phyloP scores from a whole-genome alignment of 2,329 filamentous ascomycete species.

The Endothia cerciana region DNA sequence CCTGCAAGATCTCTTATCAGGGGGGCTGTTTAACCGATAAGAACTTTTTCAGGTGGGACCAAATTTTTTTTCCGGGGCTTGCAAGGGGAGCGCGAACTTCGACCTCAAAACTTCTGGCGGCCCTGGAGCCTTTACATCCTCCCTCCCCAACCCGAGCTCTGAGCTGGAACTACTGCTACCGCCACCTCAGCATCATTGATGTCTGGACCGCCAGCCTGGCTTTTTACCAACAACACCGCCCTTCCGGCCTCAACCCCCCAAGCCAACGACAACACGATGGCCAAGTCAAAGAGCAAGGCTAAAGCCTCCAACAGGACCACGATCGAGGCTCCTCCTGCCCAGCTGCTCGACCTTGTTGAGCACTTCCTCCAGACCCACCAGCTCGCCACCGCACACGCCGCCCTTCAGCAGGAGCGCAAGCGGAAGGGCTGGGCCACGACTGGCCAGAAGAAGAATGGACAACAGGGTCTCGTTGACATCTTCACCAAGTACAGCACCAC shows the following conservation, averaged over 20 bases:
- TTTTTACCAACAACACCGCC: constrained; percentile 30
- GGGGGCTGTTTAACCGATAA: too few species aligned
- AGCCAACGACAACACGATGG: constrained; percentile 29
- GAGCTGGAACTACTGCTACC: too few species aligned
- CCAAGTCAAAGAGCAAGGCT: constrained; percentile 31
- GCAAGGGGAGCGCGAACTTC: too few species aligned
- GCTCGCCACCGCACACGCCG: constrained; percentile 63
- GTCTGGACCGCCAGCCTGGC: constrained; percentile 31
- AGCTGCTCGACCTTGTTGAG: constrained; percentile 69
- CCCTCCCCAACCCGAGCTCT: too few species aligned
- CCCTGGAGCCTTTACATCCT: too few species aligned
- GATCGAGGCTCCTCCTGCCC: constrained; percentile 47
- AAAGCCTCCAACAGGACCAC: constrained; percentile 26
- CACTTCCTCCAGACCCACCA: constrained; percentile 68
- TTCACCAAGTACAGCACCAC: constrained; percentile 56
- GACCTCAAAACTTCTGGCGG: too few species aligned
- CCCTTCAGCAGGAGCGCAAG: constrained; percentile 66
- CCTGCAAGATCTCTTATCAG: too few species aligned
- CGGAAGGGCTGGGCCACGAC: constrained; percentile 51
- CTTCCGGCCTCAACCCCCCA: background rate
- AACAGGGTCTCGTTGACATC: constrained; percentile 49
- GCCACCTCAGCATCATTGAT: constrained; percentile 14
- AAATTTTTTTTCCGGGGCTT: too few species aligned
- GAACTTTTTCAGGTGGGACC: too few species aligned
- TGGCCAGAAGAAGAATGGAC: constrained; percentile 31